Evolutionary conservation across 805 yeast genomes (phyloP).

Genomic region (Debaryomyces castellii): DNA sequence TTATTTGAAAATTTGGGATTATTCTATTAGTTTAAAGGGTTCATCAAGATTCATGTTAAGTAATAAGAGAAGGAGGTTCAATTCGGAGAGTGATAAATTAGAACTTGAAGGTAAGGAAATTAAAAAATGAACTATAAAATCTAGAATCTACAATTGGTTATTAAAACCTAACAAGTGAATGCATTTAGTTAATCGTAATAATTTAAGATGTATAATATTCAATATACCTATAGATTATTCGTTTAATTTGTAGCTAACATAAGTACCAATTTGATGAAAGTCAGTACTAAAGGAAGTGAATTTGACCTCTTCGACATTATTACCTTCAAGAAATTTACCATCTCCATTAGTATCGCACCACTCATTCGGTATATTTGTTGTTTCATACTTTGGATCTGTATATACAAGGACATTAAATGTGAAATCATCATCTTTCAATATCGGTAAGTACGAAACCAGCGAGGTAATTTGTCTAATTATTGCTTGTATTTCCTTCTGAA

Average conservation of each 20-base stretch:
- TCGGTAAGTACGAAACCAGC: slow-evolving; percentile 81
- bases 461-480: slow-evolving; percentile 88
- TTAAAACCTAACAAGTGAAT: too few species aligned
- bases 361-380: slow-evolving; percentile 66
- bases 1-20: slow-evolving; percentile 48
- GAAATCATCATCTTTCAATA: slow-evolving; percentile 54
- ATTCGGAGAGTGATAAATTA: slow-evolving; percentile 28
- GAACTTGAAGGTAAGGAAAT: slow-evolving; percentile 2
- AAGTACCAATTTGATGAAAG: slow-evolving; percentile 68
- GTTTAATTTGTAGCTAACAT: slow-evolving; percentile 56
- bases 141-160: neutral
- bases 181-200: neutral
- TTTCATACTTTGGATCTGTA: slow-evolving; percentile 55
- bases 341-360: slow-evolving; percentile 77
- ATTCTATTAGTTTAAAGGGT: slow-evolving; percentile 36
- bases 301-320: slow-evolving; percentile 61
- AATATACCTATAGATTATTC: slow-evolving; percentile 6
- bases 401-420: slow-evolving; percentile 85
- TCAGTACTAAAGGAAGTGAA: slow-evolving; percentile 68
- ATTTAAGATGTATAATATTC: neutral
- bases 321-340: slow-evolving; percentile 51
- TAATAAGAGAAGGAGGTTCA: slow-evolving; percentile 47
- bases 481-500: slow-evolving; percentile 77
- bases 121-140: neutral
- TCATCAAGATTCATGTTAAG: slow-evolving; percentile 53